Conservation (phyloP, 1,284 basidiomycete species). For the Cronartium ribicola region DNA sequence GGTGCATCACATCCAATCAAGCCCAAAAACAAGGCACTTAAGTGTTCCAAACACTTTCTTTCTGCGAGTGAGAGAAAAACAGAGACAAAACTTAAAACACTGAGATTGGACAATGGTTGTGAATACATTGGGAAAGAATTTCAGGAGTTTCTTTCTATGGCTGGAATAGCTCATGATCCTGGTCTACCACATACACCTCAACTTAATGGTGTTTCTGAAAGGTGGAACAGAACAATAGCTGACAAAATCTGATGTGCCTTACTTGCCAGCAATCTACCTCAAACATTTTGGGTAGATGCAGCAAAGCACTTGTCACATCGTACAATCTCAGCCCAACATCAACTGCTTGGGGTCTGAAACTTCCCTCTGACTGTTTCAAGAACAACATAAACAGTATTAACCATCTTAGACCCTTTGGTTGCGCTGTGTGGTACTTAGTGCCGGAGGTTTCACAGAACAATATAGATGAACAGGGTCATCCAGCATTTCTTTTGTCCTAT, state of each 20-base stretch:
- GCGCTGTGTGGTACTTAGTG: not conserved
- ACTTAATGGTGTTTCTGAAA: constrained; percentile 24
- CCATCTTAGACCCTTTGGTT: constrained; percentile 1
- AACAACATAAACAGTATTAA: not conserved
- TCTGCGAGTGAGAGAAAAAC: constrained; percentile 18
- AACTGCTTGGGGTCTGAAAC: not conserved
- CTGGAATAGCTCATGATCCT: constrained; percentile 28
- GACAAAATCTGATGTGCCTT: not conserved
- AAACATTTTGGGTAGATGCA: not conserved
- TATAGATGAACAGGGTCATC: not conserved
- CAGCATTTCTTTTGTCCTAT: not conserved
- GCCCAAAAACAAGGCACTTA: not conserved
- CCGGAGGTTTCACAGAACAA: not conserved
- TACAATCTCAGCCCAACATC: not conserved
- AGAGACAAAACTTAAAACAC: constrained; percentile 14
- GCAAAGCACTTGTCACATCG: not conserved
- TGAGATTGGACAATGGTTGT: constrained; percentile 39
- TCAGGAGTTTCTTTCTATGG: not conserved
- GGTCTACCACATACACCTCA: constrained; percentile 40
- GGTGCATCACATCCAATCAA: not conserved
- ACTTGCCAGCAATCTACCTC: not conserved
- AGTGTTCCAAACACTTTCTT: not conserved
- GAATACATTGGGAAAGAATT: constrained; percentile 37
- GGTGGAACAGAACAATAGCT: not conserved
- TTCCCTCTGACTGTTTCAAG: not conserved